Conservation (phyloP, 345 rosid species). For the Sonneratia caseolaris region DNA sequence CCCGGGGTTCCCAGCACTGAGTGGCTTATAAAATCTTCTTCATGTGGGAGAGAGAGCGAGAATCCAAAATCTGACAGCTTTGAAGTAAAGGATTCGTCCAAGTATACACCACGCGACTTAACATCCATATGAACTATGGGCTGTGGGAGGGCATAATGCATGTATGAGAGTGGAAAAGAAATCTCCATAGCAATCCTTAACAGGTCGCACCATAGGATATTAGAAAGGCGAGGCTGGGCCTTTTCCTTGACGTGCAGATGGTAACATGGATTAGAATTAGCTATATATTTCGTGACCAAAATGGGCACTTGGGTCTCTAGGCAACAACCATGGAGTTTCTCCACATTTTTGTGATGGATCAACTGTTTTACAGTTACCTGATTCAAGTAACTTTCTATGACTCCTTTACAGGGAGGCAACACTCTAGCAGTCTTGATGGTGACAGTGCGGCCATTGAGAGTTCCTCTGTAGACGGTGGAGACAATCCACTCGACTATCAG, state of each 20-base stretch:
- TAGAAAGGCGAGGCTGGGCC: not conserved
- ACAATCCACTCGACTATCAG: not conserved
- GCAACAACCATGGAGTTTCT: not conserved
- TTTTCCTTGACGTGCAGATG: not conserved
- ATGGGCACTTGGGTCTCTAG: not conserved
- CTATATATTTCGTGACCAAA: not conserved
- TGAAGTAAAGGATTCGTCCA: not conserved
- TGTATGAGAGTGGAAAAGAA: not conserved
- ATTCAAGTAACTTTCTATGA: not conserved
- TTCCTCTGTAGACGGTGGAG: not conserved
- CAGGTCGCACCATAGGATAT: not conserved
- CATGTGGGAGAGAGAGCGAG: not conserved
- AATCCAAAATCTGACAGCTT: not conserved
- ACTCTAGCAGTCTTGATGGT: not conserved
- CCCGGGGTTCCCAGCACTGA: not conserved
- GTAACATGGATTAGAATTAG: not conserved
- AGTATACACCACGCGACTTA: not conserved
- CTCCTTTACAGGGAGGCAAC: not conserved
- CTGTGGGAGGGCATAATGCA: not conserved
- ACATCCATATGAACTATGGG: not conserved
- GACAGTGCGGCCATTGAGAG: not conserved
- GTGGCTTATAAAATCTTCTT: not conserved
- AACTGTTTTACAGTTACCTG: not conserved
- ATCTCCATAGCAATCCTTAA: not conserved
- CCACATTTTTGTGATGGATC: not conserved